phyloP scores from a whole-genome alignment of 2,329 filamentous ascomycete species.

The Cadophora malorum region DNA sequence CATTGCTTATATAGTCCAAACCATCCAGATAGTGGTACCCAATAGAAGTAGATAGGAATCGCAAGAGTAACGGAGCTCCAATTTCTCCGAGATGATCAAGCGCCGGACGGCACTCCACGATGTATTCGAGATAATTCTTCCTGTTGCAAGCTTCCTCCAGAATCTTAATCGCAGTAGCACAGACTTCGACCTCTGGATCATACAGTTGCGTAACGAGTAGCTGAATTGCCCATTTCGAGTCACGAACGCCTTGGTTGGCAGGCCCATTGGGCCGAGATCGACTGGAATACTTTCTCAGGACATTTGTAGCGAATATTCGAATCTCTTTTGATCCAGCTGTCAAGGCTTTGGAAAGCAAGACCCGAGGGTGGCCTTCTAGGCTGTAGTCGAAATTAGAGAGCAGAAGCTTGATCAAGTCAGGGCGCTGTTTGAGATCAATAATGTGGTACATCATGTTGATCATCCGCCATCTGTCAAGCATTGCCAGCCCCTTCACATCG shows the following conservation, averaged over 20 bases:
- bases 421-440: slow-evolving; percentile 86
- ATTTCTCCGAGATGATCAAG: slow-evolving; percentile 97
- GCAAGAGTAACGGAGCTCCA: slow-evolving; percentile 86
- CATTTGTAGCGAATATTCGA: slow-evolving; percentile 86
- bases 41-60: slow-evolving; percentile 94
- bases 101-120: slow-evolving; percentile 93
- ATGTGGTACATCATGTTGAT: slow-evolving; percentile 99
- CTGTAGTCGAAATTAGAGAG: slow-evolving; percentile 93
- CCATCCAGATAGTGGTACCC: slow-evolving; percentile 98
- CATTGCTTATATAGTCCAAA: slow-evolving; percentile 97
- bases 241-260: slow-evolving; percentile 55
- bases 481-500: slow-evolving; percentile 80
- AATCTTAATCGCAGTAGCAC: slow-evolving; percentile 94
- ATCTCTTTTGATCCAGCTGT: slow-evolving; percentile 92
- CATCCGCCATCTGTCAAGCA: slow-evolving; percentile 96
- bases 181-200: slow-evolving; percentile 95
- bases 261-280: slow-evolving; percentile 51
- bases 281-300: slow-evolving; percentile 85
- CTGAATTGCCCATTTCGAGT: slow-evolving; percentile 95
- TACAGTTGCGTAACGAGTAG: slow-evolving; percentile 98
- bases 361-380: slow-evolving; percentile 84
- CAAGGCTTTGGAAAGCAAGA: slow-evolving; percentile 91
- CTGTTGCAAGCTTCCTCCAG: slow-evolving; percentile 97
- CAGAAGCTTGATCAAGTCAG: slow-evolving; percentile 88
- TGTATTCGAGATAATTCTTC: slow-evolving; percentile 88